Base-by-base conservation (phyloP, 2,329 filamentous ascomycete species). In the Fusarium staphyleae region DNA sequence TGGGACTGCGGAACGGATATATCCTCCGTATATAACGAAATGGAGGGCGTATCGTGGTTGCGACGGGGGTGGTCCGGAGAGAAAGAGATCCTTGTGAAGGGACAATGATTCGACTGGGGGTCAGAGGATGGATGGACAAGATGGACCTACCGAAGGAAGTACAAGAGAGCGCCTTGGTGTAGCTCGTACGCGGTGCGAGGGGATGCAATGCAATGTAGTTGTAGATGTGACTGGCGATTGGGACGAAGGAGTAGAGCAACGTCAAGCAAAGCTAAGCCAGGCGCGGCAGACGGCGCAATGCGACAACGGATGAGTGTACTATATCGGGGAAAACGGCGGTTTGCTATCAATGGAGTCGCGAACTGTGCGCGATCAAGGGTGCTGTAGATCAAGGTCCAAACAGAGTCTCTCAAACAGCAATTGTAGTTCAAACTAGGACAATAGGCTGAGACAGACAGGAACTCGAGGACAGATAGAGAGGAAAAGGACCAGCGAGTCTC, bases 221-320 rank as follows among this genome's bases (percentile, higher is more conserved):
- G 36, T 22, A 50, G 35, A 52, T 57, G 44, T 30, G 36, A 41
- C 33, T 51, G 47, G 49, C 30, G 39, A 22, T 30, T 53, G 35
- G 28, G 43, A 41, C 14, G 34, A 9, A 24, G 19, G n/a, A 48
- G 30, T 33, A 14, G 57, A 48, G 50, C 48, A 65, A 55, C 40
- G 58, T 37, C 36, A 35, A 65, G 52, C 41, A 55, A 24, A 56
- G 29, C 6, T 11, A n/a, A 28, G 24, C 36, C 32, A 43, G 35
- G 34, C 43, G 55, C 35, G 29, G 29, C 26, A 45, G 44, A 52
- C 48, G 55, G 55, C 57, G 62, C 51, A 54, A 66, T 66, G 64
- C 60, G 53, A 66, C 55, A 16, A 57, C 42, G 48, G 55, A 49
- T 43, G 54, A 52, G 48, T 49, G 55, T 45, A 41, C 62, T 47